Conservation (phyloP, 2,329 filamentous ascomycete species). For the Pseudocercospora musae region DNA sequence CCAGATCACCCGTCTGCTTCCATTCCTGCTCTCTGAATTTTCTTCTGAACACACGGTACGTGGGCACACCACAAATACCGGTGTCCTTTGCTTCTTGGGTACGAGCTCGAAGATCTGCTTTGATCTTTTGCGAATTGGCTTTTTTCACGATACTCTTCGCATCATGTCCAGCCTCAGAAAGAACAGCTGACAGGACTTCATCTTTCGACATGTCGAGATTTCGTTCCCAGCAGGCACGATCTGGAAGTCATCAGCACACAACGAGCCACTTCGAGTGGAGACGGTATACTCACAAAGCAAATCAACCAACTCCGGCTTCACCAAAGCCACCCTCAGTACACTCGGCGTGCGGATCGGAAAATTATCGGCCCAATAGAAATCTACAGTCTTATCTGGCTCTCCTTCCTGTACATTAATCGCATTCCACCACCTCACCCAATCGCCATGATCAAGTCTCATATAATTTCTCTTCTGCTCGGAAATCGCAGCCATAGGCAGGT, state of each 20-base stretch:
- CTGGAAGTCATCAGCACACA: conserved; percentile 8
- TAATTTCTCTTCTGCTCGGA: conserved; percentile 25
- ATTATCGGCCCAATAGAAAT: conserved; percentile 25
- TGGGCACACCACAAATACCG: conserved; percentile 24
- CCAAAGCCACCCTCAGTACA: conserved; percentile 19
- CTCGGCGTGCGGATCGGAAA: conserved; percentile 25
- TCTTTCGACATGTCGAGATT: conserved; percentile 26
- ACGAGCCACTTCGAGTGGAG: too few species aligned
- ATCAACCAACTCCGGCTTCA: conserved; percentile 16
- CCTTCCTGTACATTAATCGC: conserved; percentile 22
- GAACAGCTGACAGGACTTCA: conserved; percentile 17
- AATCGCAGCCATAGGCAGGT: conserved; percentile 18
- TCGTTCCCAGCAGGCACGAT: conserved; percentile 26
- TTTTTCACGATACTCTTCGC: conserved; percentile 10
- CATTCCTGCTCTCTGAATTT: conserved; percentile 10
- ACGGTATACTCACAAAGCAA: conserved; percentile 15
- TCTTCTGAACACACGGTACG: conserved; percentile 22
- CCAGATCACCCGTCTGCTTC: conserved; percentile 19
- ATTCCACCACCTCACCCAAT: conserved; percentile 28
- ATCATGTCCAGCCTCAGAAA: conserved; percentile 20
- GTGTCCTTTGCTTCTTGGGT: conserved; percentile 22
- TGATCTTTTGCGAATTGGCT: conserved; percentile 18
- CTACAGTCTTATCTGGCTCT: conserved; percentile 17
- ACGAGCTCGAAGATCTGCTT: conserved; percentile 20
- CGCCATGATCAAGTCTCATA: conserved; percentile 17